phyloP scores from a whole-genome alignment of 1,284 basidiomycete species.

The Cystobasidium sp. region DNA sequence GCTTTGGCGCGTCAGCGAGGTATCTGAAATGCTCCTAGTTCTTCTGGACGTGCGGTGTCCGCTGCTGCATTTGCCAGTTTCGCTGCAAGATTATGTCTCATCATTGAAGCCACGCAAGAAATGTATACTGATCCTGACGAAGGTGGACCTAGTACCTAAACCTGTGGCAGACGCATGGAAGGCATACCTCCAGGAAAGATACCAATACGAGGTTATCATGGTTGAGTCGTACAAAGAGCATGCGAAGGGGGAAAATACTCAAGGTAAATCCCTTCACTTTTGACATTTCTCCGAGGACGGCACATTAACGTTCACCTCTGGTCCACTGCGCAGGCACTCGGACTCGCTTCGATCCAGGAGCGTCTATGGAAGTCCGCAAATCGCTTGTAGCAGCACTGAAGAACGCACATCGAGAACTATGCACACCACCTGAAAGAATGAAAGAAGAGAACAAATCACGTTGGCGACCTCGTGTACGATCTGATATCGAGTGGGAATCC shows the following conservation, averaged over 20 bases:
- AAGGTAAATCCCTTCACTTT: constrained; percentile 47
- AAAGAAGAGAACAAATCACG: constrained; percentile 64
- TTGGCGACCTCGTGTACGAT: constrained; percentile 71
- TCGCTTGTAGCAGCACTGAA: constrained; percentile 71
- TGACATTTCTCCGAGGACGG: constrained; percentile 29
- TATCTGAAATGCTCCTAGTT: constrained; percentile 50
- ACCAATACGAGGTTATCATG: constrained; percentile 61
- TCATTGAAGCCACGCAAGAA: constrained; percentile 61
- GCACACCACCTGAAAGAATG: constrained; percentile 70
- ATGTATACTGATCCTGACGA: constrained; percentile 79
- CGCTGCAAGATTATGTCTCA: constrained; percentile 61
- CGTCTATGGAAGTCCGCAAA: constrained; percentile 60
- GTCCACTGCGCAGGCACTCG: constrained; percentile 50
- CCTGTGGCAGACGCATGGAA: constrained; percentile 69
- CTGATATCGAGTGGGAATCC: constrained; percentile 69
- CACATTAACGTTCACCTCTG: background rate
- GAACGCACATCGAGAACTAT: constrained; percentile 69
- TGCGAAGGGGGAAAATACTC: constrained; percentile 52
- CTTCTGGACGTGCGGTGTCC: constrained; percentile 74
- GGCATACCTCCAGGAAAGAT: constrained; percentile 61
- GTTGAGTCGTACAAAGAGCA: constrained; percentile 41
- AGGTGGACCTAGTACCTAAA: constrained; percentile 73
- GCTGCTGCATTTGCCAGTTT: constrained; percentile 64
- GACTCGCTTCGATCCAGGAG: constrained; percentile 64
- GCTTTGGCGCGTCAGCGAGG: constrained; percentile 64